Evolutionary conservation across 768 basidiomycete species (phyloP).

Genomic region (Psilocybe subaeruginosa): DNA sequence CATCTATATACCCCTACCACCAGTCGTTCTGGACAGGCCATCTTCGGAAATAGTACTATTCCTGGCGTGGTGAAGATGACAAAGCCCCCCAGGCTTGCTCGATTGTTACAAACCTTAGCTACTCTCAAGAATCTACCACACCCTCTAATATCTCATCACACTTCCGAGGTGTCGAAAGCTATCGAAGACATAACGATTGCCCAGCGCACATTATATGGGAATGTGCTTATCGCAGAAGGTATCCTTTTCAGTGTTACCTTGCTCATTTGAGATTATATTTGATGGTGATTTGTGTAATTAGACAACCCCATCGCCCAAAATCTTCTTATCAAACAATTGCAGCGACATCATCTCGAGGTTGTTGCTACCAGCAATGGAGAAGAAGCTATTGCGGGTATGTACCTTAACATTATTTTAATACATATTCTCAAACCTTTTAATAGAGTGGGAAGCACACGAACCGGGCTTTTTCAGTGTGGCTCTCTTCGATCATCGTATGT

Average conservation of each 20-base stretch:
- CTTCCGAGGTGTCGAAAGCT: constrained; percentile 41
- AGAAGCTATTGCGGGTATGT: constrained; percentile 61
- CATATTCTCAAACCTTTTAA: constrained; percentile 1
- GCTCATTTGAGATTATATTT: neutral
- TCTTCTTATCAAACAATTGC: constrained; percentile 67
- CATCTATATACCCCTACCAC: constrained; percentile 77
- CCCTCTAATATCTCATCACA: constrained; percentile 38
- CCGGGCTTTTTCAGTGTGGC: constrained; percentile 73
- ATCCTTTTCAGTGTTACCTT: neutral
- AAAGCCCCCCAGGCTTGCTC: constrained; percentile 66
- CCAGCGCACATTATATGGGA: constrained; percentile 63
- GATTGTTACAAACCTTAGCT: constrained; percentile 65
- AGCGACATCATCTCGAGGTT: constrained; percentile 62
- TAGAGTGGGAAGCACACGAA: constrained; percentile 71
- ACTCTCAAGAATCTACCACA: constrained; percentile 56
- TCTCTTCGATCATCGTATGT: constrained; percentile 75
- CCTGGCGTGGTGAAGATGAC: constrained; percentile 69
- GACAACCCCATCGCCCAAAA: constrained; percentile 76
- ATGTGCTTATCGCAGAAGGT: constrained; percentile 78
- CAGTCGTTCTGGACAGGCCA: constrained; percentile 52
- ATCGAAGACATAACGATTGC: constrained; percentile 49
- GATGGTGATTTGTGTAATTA: constrained; percentile 25
- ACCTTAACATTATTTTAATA: neutral
- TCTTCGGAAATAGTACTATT: constrained; percentile 51
- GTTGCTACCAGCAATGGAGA: constrained; percentile 67